Conservation (phyloP, 2,329 filamentous ascomycete species). For the Aspergillus hortae region DNA sequence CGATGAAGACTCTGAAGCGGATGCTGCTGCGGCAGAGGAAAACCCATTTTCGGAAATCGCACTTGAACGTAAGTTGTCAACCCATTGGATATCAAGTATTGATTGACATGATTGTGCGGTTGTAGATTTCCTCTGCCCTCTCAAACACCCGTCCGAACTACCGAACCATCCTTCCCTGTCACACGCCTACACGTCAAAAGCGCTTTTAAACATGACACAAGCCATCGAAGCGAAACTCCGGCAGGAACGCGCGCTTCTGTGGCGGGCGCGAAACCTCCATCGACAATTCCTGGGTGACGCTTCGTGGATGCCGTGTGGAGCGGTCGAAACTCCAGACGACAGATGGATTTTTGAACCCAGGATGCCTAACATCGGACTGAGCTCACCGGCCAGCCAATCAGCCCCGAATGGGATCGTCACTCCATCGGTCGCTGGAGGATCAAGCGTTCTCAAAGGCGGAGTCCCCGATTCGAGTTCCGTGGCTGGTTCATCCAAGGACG, state of each 20-base stretch:
- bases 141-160: constrained; percentile 60
- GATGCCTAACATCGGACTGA: constrained; percentile 14
- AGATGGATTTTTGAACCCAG: constrained; percentile 44
- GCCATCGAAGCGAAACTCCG: constrained; percentile 56
- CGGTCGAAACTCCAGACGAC: constrained; percentile 51
- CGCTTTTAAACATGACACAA: constrained; percentile 55
- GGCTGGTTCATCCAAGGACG: constrained; percentile 8
- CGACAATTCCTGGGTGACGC: constrained; percentile 59
- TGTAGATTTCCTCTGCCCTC: constrained; percentile 56
- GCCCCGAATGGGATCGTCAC: constrained; percentile 13
- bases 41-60: constrained; percentile 59
- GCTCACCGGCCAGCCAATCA: constrained; percentile 13
- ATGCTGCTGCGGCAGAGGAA: constrained; percentile 56
- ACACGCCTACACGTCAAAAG: constrained; percentile 56
- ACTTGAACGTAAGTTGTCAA: constrained; percentile 50
- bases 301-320: constrained; percentile 55
- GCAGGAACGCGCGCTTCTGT: constrained; percentile 54
- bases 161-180: constrained; percentile 58
- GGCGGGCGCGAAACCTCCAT: constrained; percentile 56
- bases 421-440: constrained; percentile 7
- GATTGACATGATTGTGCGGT: neutral
- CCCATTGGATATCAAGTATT: too few species aligned
- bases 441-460: constrained; percentile 9
- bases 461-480: constrained; percentile 8
- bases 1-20: constrained; percentile 57